phyloP scores from a whole-genome alignment of 768 basidiomycete genomes.

The Rhodotorula graminis region DNA sequence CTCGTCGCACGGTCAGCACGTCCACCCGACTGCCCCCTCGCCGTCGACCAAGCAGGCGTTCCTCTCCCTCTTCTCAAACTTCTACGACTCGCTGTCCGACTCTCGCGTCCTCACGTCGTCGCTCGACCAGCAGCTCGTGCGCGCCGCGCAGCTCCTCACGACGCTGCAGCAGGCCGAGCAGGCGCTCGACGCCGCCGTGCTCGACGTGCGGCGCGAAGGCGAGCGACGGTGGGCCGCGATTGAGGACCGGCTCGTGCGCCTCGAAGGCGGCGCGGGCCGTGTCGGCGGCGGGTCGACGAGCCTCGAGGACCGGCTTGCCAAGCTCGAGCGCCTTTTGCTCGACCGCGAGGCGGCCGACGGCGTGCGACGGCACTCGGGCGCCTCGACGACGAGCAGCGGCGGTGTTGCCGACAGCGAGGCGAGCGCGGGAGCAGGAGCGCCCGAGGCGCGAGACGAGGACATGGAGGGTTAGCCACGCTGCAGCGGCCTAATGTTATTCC shows the following conservation, averaged over 20 bases:
- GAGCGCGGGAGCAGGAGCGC: background rate
- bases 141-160: constrained; percentile 5
- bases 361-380: background rate
- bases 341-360: background rate
- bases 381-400: background rate
- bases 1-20: too few relatives aligned
- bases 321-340: background rate
- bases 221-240: background rate
- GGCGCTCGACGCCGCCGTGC: constrained; percentile 13
- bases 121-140: constrained; percentile 66
- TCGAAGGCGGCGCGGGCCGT: background rate
- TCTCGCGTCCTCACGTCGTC: constrained; percentile 71
- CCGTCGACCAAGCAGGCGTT: constrained; percentile 66
- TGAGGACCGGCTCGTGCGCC: background rate
- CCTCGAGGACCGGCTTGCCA: background rate
- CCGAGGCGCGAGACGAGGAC: background rate
- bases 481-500: too few relatives aligned
- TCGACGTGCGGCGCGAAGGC: background rate
- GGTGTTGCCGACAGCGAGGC: background rate
- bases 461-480: background rate
- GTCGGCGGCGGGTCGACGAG: background rate
- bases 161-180: constrained; percentile 33
- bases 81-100: constrained; percentile 79
- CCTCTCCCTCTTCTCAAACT: constrained; percentile 72
- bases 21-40: constrained; percentile 51